A percentile compares a stretch with the other conserved stretches of the same genome.
phyloP scores from a whole-genome alignment of 2,329 filamentous ascomycete genomes.

The Lasiodiplodia sp. region DNA sequence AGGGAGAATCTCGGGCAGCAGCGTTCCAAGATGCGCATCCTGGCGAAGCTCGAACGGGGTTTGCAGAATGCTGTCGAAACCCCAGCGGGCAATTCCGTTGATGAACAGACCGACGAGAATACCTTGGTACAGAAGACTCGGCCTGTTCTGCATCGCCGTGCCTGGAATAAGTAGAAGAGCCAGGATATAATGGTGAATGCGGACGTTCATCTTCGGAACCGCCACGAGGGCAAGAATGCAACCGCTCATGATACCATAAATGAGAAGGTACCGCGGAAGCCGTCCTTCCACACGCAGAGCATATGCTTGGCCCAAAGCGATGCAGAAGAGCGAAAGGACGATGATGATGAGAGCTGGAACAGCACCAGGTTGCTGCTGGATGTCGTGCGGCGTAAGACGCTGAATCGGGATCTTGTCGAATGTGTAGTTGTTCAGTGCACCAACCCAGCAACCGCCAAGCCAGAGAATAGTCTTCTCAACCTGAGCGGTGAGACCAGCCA shows the following conservation, averaged over 20 bases:
- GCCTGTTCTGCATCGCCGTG: slow-evolving; percentile 86
- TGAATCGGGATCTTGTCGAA: slow-evolving; percentile 93
- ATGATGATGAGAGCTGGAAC: slow-evolving; percentile 82
- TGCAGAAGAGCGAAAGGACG: slow-evolving; percentile 70
- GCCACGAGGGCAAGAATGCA: slow-evolving; percentile 74
- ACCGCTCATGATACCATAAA: slow-evolving; percentile 74
- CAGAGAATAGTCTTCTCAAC: slow-evolving; percentile 90
- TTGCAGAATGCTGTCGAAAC: slow-evolving; percentile 87
- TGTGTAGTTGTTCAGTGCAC: slow-evolving; percentile 91
- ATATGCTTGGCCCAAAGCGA: slow-evolving; percentile 80
- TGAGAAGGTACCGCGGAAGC: slow-evolving; percentile 75
- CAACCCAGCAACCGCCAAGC: slow-evolving; percentile 90
- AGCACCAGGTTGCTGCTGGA: slow-evolving; percentile 87
- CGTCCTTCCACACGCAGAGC: slow-evolving; percentile 86
- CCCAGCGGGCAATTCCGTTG: slow-evolving; percentile 93
- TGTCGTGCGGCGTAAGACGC: slow-evolving; percentile 87
- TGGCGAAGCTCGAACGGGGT: slow-evolving; percentile 75
- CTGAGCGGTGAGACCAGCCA: slow-evolving; percentile 78
- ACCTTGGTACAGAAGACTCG: slow-evolving; percentile 86
- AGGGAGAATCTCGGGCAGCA: slow-evolving; percentile 60
- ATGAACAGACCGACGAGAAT: slow-evolving; percentile 89
- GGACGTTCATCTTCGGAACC: slow-evolving; percentile 78
- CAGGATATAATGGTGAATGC: slow-evolving; percentile 95
- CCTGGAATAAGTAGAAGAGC: slow-evolving; percentile 86
- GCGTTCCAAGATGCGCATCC: slow-evolving; percentile 60